phyloP scores from a whole-genome alignment of 768 basidiomycete genomes.

The Boletus barrowsii region DNA sequence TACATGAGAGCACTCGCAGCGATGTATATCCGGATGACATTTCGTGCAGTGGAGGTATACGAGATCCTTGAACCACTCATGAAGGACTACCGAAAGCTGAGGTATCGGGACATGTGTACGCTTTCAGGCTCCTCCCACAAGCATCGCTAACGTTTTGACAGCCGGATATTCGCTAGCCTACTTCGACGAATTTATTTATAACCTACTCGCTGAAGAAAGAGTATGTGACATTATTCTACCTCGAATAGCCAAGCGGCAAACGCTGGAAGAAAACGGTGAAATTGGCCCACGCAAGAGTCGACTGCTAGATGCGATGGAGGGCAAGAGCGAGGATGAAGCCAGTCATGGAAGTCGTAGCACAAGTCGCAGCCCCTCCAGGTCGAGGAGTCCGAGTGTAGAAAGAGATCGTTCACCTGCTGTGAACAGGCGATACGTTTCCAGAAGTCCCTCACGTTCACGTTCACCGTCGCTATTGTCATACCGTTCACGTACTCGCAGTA shows the following conservation, averaged over 20 bases:
- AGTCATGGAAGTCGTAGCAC: constrained; percentile 41
- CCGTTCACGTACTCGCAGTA: constrained; percentile 57
- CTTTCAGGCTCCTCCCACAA: not conserved
- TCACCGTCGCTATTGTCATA: constrained; percentile 43
- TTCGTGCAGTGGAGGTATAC: constrained; percentile 85
- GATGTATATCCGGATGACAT: constrained; percentile 94
- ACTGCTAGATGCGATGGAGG: constrained; percentile 86
- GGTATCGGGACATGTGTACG: constrained; percentile 76
- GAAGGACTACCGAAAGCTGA: constrained; percentile 90
- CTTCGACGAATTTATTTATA: constrained; percentile 91
- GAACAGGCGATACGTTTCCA: constrained; percentile 60
- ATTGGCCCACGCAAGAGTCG: constrained; percentile 82
- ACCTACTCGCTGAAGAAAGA: constrained; percentile 80
- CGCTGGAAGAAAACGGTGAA: constrained; percentile 90
- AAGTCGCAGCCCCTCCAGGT: constrained; percentile 24
- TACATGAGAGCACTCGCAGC: constrained; percentile 92
- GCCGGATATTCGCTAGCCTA: constrained; percentile 83
- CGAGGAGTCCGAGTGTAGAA: constrained; percentile 23
- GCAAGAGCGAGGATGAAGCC: constrained; percentile 50
- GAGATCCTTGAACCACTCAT: constrained; percentile 91
- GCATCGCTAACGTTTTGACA: constrained; percentile 30
- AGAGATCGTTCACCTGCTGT: constrained; percentile 39
- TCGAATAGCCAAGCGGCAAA: constrained; percentile 77
- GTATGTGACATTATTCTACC: constrained; percentile 97
- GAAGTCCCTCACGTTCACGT: constrained; percentile 50